A percentile compares a stretch with the other conserved stretches of the same genome.
Evolutionary conservation across 345 rosid genomes (phyloP).

Genomic region (Lepidium africanum): DNA sequence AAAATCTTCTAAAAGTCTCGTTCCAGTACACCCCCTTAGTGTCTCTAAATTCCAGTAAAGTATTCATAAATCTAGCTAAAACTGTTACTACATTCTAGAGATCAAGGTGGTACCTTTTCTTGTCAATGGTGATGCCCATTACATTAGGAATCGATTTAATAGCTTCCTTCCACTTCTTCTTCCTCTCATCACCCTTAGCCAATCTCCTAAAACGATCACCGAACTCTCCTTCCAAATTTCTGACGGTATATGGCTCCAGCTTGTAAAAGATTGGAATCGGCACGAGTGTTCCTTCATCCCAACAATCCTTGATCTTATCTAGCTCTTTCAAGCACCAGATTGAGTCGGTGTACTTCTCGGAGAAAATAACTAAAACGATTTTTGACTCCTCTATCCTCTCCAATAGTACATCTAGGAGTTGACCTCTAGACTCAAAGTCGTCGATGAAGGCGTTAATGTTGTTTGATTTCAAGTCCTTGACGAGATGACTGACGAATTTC

Average conservation of each 20-base stretch:
- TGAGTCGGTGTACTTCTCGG: not conserved
- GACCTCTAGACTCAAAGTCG: not conserved
- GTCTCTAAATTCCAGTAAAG: too few species aligned
- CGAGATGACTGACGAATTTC: constrained; percentile 17
- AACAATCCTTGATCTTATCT: constrained; percentile 1
- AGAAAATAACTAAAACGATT: constrained; percentile 3
- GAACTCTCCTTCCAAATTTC: not conserved
- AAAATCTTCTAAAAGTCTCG: too few species aligned
- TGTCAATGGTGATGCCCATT: not conserved
- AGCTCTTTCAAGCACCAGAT: not conserved
- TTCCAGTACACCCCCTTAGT: too few species aligned
- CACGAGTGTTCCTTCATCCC: not conserved
- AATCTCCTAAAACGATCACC: not conserved
- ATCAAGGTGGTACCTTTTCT: constrained; percentile 8
- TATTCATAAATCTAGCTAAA: too few species aligned
- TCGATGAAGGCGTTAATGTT: constrained; percentile 6
- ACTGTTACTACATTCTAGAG: too few species aligned
- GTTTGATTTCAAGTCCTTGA: not conserved
- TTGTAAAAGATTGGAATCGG: constrained; percentile 10
- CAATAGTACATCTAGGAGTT: not conserved
- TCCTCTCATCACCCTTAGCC: not conserved
- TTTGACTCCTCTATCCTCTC: constrained; percentile 4
- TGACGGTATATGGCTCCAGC: not conserved
- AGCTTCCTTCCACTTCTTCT: constrained; percentile 19
- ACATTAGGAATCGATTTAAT: not conserved